Evolutionary conservation across 1,284 basidiomycete species (phyloP).

Genomic region (Peniophora sp.): DNA sequence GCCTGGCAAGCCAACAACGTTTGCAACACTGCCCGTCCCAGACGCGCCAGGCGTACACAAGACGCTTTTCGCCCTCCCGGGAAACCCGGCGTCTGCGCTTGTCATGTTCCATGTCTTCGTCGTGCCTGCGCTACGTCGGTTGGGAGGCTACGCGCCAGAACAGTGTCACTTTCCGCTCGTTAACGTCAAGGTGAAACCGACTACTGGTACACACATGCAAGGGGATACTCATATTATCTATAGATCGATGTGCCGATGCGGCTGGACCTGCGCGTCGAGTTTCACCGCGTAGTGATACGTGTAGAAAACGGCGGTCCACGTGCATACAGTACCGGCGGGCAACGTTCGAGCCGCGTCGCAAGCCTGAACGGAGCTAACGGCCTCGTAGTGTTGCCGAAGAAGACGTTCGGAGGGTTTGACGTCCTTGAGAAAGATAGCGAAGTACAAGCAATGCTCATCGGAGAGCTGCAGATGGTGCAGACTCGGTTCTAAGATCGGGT

Average conservation of each 20-base stretch:
- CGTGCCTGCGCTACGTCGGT: slow-evolving; percentile 65
- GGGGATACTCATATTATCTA: neutral
- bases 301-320: slow-evolving; percentile 38
- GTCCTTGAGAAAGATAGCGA: slow-evolving; percentile 43
- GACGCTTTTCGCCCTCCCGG: slow-evolving; percentile 78
- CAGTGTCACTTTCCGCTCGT: slow-evolving; percentile 58
- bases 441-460: slow-evolving; percentile 56
- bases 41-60: slow-evolving; percentile 25
- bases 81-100: slow-evolving; percentile 85
- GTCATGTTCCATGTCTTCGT: slow-evolving; percentile 86
- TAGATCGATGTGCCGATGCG: slow-evolving; percentile 55
- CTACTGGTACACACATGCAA: neutral
- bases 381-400: slow-evolving; percentile 58
- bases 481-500: no score
- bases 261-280: slow-evolving; percentile 72
- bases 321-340: slow-evolving; percentile 79
- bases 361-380: slow-evolving; percentile 76
- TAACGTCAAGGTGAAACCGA: slow-evolving; percentile 48
- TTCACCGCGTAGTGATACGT: slow-evolving; percentile 68
- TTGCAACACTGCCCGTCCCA: slow-evolving; percentile 60
- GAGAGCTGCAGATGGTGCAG: slow-evolving; percentile 43
- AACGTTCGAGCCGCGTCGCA: slow-evolving; percentile 72
- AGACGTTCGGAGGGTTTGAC: slow-evolving; percentile 27
- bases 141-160: slow-evolving; percentile 59
- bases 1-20: slow-evolving; percentile 81